Base-by-base conservation (phyloP, 345 rosid genomes). In the Gossypioides kirkii region DNA sequence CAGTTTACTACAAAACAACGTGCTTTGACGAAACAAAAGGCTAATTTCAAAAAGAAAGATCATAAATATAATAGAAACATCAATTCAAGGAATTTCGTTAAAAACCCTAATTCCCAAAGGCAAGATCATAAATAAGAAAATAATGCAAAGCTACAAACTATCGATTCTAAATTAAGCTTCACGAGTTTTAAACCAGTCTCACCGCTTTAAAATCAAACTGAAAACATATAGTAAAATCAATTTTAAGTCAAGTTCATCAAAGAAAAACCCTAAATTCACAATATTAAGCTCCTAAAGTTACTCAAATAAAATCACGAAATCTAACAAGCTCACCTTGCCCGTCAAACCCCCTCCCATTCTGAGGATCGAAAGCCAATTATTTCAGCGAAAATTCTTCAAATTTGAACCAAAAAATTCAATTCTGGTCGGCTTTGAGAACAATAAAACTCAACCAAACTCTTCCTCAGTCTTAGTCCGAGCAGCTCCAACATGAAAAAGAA, bases 381-480 rank as follows among this genome's bases (percentile, higher is more conserved):
- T 49, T 47, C 58, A 67, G 42, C 58, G 6, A 67, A 22, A 25
- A 25, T 67, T 47, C 50, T 66, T 66, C 55, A 66, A 46, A 23
- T 23, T 43, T 66, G 6, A 46, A 23, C 55, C 54, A 23, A 46
- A 46, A 1, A 55, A 22, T 10, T 46, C 26, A 5, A 46, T 45
- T 45, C 70, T 2, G 8, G 47, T 66, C 20, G 23, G 52, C 70
- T 42, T 20, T 20, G 32, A 64, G 10, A 64, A 10, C 52, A 66
- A 46, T 45, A 46, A 23, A 66, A 66, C n/a, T 45, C 70, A 66
- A 46, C 41, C 55, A 66, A 66, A 43, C 54, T 65, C 54, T 45
- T 45, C 12, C 54, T 17, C 2, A 22, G 25, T 14, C 5, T 17
- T 23, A 45, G 54, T 22, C 54, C 53, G n/a, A 23, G 18, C 36